These are phyloP conservation scores for Conoideocrella luteorostrata DNA, from an alignment of 2,329 filamentous ascomycete genomes.

Conservation along the genomic window DNA sequence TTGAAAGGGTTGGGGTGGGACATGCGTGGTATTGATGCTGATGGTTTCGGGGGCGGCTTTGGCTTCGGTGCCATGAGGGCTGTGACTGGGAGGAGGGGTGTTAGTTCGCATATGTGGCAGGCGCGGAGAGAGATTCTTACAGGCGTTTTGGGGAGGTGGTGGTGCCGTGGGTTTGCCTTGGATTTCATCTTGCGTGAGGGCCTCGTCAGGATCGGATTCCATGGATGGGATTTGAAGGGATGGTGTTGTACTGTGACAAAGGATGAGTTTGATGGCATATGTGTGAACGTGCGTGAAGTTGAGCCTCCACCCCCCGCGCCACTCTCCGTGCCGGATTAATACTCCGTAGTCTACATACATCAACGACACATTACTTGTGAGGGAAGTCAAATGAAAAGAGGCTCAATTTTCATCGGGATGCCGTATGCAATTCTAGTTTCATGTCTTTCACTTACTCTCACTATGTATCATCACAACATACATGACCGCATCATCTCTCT, in stretches of 20 bases:
- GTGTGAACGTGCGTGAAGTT: not conserved
- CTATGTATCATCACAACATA: too few species aligned
- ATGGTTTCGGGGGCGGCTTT: constrained; percentile 25
- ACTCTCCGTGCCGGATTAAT: too few species aligned
- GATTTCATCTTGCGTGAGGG: constrained; percentile 36
- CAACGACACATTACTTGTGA: too few species aligned
- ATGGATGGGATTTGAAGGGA: not conserved
- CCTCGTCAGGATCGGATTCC: constrained; percentile 29
- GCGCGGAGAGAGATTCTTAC: constrained; percentile 27
- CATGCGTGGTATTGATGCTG: constrained; percentile 11
- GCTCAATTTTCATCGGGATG: too few species aligned
- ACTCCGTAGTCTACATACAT: too few species aligned
- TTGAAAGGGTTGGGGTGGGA: constrained; percentile 30
- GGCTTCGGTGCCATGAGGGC: constrained; percentile 32
- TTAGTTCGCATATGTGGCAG: not conserved
- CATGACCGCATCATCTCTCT: too few species aligned
- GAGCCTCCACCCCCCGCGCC: too few species aligned
- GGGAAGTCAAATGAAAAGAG: too few species aligned
- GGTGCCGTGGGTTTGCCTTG: constrained; percentile 25
- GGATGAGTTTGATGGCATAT: not conserved
- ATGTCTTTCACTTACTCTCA: too few species aligned
- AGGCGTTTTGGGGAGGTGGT: constrained; percentile 32
- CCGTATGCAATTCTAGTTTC: too few species aligned
- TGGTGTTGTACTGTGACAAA: too few species aligned
- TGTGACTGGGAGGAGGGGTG: constrained; percentile 18